phyloP scores from a whole-genome alignment of 1,139 yeast genomes.

The Yamadazyma mexicana region DNA sequence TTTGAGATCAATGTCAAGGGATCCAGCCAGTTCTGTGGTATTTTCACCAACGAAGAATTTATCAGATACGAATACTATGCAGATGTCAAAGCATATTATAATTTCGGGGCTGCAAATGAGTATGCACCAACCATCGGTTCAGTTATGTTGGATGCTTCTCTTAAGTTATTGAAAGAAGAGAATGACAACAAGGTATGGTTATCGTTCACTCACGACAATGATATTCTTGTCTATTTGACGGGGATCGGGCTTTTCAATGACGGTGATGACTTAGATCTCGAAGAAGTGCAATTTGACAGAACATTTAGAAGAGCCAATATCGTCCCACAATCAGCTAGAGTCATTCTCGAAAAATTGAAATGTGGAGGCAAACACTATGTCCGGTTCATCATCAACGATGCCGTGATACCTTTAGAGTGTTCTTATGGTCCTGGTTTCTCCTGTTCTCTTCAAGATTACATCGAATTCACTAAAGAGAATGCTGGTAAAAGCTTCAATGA shows the following conservation, averaged over 20 bases:
- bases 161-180: slow-evolving; percentile 38
- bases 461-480: slow-evolving; percentile 22
- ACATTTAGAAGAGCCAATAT: slow-evolving; percentile 48
- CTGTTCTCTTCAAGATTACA: slow-evolving; percentile 46
- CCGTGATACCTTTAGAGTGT: slow-evolving; percentile 55
- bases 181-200: slow-evolving; percentile 35
- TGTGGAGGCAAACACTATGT: slow-evolving; percentile 48
- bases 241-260: slow-evolving; percentile 47
- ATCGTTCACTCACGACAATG: slow-evolving; percentile 62
- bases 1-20: slow-evolving; percentile 56
- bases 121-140: slow-evolving; percentile 45
- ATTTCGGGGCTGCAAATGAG: slow-evolving; percentile 51
- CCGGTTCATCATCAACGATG: slow-evolving; percentile 54
- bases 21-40: slow-evolving; percentile 45
- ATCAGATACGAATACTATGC: slow-evolving; percentile 40
- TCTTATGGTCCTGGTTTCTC: slow-evolving; percentile 59
- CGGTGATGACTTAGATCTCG: slow-evolving; percentile 19
- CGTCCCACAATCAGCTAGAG: slow-evolving; percentile 58
- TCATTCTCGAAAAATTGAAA: slow-evolving; percentile 47
- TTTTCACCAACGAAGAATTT: slow-evolving; percentile 52
- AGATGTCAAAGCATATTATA: slow-evolving; percentile 48
- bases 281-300: slow-evolving; percentile 36
- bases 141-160: slow-evolving; percentile 49
- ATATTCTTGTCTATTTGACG: slow-evolving; percentile 48
- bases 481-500: slow-evolving; percentile 26